Evolutionary conservation across 164 flowering plant species (phyloP).

Genomic region (Piper longum): DNA sequence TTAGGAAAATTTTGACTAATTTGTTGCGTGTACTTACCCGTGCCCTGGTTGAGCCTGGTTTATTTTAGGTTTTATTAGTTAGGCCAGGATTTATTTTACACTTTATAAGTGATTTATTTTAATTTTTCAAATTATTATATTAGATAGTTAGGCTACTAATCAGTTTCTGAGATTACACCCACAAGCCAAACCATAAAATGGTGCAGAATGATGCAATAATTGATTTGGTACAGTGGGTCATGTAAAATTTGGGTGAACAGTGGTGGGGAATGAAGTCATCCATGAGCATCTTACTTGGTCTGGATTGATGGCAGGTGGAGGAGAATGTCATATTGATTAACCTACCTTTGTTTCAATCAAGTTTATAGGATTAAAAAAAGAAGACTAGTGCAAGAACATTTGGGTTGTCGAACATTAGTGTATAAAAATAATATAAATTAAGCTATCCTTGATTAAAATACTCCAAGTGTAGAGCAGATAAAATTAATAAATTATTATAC

Average conservation of each 20-base stretch:
- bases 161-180: too few relatives aligned
- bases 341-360: not conserved
- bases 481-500: not conserved
- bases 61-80: too few relatives aligned
- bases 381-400: not conserved
- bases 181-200: too few relatives aligned
- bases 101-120: too few relatives aligned
- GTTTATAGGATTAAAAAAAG: not conserved
- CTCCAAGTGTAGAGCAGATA: not conserved
- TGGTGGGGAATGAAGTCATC: slow-evolving; percentile 2
- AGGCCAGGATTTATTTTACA: too few relatives aligned
- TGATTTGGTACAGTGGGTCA: not conserved
- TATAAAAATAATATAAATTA: not conserved
- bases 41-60: too few relatives aligned
- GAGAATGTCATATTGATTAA: not conserved
- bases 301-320: not conserved
- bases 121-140: too few relatives aligned
- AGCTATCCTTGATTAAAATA: not conserved
- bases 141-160: too few relatives aligned
- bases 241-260: not conserved
- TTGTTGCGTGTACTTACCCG: too few relatives aligned
- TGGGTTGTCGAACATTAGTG: slow-evolving; percentile 1
- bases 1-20: too few relatives aligned
- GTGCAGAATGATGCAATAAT: too few relatives aligned
- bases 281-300: not conserved